These are phyloP conservation scores for Melampsora abietis-canadensis DNA, from an alignment of 1,284 basidiomycete species.

Conservation along the genomic window DNA sequence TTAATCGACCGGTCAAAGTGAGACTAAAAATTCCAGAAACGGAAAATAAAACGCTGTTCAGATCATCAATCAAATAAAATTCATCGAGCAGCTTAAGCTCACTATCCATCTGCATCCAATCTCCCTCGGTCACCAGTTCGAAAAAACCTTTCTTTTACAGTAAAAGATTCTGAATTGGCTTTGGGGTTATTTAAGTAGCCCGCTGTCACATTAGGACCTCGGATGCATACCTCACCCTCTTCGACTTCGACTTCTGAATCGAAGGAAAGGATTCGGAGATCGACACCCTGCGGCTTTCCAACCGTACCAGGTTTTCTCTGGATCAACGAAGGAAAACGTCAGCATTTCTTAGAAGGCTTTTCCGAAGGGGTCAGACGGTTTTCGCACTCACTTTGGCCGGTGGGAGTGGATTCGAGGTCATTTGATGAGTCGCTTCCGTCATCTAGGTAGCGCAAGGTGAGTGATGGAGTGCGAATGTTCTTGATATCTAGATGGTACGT, in stretches of 20 bases:
- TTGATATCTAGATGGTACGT: conserved; percentile 7
- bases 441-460: conserved; percentile 25
- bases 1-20: conserved; percentile 51
- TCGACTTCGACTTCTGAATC: conserved; percentile 54
- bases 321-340: not conserved
- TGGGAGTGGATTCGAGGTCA: conserved; percentile 54
- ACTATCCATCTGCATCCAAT: conserved; percentile 61
- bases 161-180: conserved; percentile 54
- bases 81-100: not conserved
- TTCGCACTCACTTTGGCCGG: conserved; percentile 45
- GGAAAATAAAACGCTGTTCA: conserved; percentile 59
- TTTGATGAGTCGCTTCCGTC: conserved; percentile 57
- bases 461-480: conserved; percentile 3
- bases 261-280: conserved; percentile 54
- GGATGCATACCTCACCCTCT: conserved; percentile 57
- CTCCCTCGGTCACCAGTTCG: conserved; percentile 66
- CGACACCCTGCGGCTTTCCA: conserved; percentile 57
- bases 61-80: not conserved
- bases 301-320: conserved; percentile 56
- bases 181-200: conserved; percentile 57
- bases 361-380: not conserved
- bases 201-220: conserved; percentile 57
- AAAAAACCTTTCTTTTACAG: conserved; percentile 55
- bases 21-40: conserved; percentile 9
- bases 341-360: not conserved